Evolutionary conservation across 179 eudicot species (phyloP).

Genomic region (Corrigiola litoralis): DNA sequence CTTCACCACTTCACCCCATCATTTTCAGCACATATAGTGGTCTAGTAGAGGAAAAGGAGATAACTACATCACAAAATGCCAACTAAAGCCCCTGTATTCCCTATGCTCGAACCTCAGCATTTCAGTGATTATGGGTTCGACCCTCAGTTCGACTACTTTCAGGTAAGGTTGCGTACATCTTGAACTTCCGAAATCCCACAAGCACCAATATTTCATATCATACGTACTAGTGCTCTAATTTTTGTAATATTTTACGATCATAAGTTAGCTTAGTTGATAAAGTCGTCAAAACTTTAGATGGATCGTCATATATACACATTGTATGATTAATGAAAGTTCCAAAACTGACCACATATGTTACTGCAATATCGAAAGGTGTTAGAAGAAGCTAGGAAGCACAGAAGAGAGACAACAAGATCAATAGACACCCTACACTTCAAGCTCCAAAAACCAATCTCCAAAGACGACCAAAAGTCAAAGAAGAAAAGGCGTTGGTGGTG

Average conservation of each 20-base stretch:
- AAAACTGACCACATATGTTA: too few relatives aligned
- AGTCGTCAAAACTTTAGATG: too few relatives aligned
- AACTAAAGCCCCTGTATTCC: slow-evolving; percentile 46
- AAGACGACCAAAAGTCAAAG: slow-evolving; percentile 40
- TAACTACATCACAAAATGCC: not conserved
- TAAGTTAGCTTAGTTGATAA: too few relatives aligned
- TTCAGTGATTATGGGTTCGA: slow-evolving; percentile 89
- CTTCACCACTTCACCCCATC: not conserved
- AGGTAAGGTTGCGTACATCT: slow-evolving; percentile 33
- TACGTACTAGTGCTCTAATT: not conserved
- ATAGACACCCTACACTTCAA: slow-evolving; percentile 66
- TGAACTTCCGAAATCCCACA: not conserved
- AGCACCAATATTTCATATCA: not conserved
- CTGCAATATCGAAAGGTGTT: too few relatives aligned
- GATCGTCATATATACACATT: too few relatives aligned
- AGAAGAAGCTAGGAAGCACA: slow-evolving; percentile 76
- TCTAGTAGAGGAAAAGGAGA: not conserved
- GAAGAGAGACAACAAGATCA: slow-evolving; percentile 32
- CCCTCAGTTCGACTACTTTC: slow-evolving; percentile 77
- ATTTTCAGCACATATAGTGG: not conserved
- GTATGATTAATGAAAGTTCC: too few relatives aligned
- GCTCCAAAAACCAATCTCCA: slow-evolving; percentile 72
- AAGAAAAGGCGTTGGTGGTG: slow-evolving; percentile 34
- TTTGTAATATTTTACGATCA: too few relatives aligned
- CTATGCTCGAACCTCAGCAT: slow-evolving; percentile 53